phyloP scores from a whole-genome alignment of 2,329 filamentous ascomycete species.

The Beauveria bassiana region DNA sequence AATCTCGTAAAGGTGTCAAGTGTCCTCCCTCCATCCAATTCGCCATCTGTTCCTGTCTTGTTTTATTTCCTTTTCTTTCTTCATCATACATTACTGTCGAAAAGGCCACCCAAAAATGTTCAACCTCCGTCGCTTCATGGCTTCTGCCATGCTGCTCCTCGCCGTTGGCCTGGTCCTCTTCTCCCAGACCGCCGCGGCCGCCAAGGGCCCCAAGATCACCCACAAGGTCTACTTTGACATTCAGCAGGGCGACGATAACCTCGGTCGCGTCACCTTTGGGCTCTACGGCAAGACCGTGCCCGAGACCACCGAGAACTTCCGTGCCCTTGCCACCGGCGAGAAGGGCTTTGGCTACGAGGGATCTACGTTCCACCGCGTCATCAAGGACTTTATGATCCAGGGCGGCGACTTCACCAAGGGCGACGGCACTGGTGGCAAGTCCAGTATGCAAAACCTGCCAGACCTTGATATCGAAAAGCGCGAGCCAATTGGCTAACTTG shows the following conservation, averaged over 20 bases:
- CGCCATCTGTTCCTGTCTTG: constrained; percentile 15
- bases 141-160: constrained; percentile 68
- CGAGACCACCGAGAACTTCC: constrained; percentile 67
- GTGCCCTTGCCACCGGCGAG: constrained; percentile 75
- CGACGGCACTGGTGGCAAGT: constrained; percentile 79
- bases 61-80: constrained; percentile 2
- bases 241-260: constrained; percentile 61
- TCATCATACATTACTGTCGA: not conserved
- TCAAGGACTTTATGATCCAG: constrained; percentile 89
- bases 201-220: constrained; percentile 90
- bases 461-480: not conserved
- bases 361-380: constrained; percentile 81
- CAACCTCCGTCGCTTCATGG: constrained; percentile 60
- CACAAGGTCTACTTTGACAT: constrained; percentile 92
- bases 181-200: constrained; percentile 63
- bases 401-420: constrained; percentile 81
- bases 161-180: constrained; percentile 69
- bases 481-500: constrained; percentile 16
- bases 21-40: constrained; percentile 8
- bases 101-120: constrained; percentile 52
- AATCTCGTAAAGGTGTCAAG: constrained; percentile 8
- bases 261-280: constrained; percentile 72
- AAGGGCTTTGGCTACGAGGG: constrained; percentile 79
- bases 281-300: constrained; percentile 84
- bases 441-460: constrained; percentile 47